Percentiles rank a stretch among this genome's conserved stretches.
phyloP scores from a whole-genome alignment of 352 stramenopile species.

The Pythium dissimile region DNA sequence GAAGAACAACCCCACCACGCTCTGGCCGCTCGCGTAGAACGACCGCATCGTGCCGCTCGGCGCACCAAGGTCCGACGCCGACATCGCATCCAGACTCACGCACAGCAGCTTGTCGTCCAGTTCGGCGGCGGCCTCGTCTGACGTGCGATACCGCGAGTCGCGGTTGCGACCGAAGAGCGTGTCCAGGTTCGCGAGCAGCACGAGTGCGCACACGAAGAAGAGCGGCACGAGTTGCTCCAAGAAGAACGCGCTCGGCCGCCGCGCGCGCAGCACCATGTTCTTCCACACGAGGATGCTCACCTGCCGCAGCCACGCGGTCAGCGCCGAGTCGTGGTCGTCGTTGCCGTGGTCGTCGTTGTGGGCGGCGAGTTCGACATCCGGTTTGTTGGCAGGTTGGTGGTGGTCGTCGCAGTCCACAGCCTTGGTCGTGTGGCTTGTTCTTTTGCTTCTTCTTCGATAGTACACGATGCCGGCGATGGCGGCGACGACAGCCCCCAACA shows the following conservation, averaged over 20 bases:
- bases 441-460: neutral
- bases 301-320: slow-evolving; percentile 19
- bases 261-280: slow-evolving; percentile 32
- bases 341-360: neutral
- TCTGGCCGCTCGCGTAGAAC: slow-evolving; percentile 44
- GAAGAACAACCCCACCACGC: slow-evolving; percentile 40
- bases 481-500: neutral
- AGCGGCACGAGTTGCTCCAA: slow-evolving; percentile 38
- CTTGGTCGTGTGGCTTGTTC: neutral
- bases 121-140: neutral
- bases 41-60: slow-evolving; percentile 26
- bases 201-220: slow-evolving; percentile 29
- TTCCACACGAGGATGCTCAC: slow-evolving; percentile 40
- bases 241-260: slow-evolving; percentile 24
- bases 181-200: slow-evolving; percentile 38
- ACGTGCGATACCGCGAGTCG: neutral
- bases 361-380: neutral
- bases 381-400: neutral
- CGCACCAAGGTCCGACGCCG: slow-evolving; percentile 19
- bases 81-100: slow-evolving; percentile 15
- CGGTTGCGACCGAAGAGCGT: slow-evolving; percentile 12
- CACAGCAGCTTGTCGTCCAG: slow-evolving; percentile 24
- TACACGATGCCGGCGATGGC: neutral
- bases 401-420: neutral
- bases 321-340: neutral